Conservation (phyloP, 148 eudicot genomes). For the Agrostemma githago region DNA sequence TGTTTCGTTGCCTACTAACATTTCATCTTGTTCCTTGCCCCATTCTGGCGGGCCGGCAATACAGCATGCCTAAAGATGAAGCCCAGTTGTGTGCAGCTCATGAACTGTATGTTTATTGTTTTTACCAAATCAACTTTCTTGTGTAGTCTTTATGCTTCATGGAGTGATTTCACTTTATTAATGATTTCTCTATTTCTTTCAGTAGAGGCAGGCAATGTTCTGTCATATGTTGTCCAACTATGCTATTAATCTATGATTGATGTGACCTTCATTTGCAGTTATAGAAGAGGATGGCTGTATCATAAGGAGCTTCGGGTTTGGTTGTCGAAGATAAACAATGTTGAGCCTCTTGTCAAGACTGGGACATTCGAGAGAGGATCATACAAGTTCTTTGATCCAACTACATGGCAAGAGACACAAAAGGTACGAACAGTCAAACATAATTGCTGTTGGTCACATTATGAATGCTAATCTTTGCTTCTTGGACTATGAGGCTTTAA, state of each 20-base stretch:
- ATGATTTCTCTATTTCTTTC: neutral
- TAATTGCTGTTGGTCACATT: neutral
- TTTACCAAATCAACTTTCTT: neutral
- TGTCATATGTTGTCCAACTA: neutral
- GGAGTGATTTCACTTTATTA: neutral
- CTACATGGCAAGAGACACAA: constrained; percentile 49
- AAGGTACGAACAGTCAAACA: constrained; percentile 36
- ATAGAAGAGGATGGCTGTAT: constrained; percentile 60
- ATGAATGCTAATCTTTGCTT: neutral
- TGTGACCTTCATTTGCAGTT: constrained; percentile 35
- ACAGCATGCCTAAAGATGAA: constrained; percentile 94
- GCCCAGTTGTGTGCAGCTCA: constrained; percentile 77
- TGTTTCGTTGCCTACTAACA: neutral
- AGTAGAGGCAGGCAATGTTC: neutral
- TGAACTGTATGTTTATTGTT: constrained; percentile 64
- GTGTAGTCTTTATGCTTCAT: neutral
- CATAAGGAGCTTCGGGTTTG: constrained; percentile 55
- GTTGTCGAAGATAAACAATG: constrained; percentile 44
- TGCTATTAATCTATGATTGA: constrained; percentile 4
- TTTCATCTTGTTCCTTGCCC: neutral
- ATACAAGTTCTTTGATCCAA: constrained; percentile 61
- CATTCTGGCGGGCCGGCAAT: constrained; percentile 7
- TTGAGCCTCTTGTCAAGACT: constrained; percentile 57
- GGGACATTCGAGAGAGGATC: constrained; percentile 58
- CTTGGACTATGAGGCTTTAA: neutral